These are phyloP conservation scores for Fusarium fujikuroi DNA, from an alignment of 2,329 filamentous ascomycete species.

Conservation along the genomic window DNA sequence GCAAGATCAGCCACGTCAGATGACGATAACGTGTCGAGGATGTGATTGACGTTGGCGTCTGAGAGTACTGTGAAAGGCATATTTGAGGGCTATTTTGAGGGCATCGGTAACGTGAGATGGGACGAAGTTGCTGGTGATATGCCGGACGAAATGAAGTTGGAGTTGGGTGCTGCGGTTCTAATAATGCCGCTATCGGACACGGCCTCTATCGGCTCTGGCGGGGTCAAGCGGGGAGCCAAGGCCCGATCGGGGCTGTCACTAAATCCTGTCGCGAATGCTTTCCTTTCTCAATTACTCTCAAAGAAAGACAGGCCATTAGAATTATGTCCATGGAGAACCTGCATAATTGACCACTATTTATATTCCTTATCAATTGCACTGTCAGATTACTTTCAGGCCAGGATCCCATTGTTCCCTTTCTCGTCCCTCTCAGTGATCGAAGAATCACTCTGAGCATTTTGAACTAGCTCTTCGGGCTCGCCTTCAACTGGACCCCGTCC, in stretches of 20 bases:
- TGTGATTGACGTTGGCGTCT: conserved; percentile 37
- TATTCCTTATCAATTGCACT: fast-evolving
- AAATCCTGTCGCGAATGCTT: neutral
- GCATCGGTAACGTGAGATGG: too few relatives aligned
- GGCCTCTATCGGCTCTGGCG: neutral
- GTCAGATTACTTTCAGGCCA: neutral
- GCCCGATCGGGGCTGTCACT: neutral
- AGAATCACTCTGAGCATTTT: neutral
- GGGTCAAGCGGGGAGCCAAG: neutral
- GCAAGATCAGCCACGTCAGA: conserved; percentile 32
- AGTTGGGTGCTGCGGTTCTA: too few relatives aligned
- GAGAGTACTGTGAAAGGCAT: conserved; percentile 44
- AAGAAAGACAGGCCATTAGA: neutral
- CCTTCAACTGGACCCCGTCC: neutral
- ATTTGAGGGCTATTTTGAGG: neutral
- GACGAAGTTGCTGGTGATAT: neutral
- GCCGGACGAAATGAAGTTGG: neutral
- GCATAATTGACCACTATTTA: neutral
- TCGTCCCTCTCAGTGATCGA: neutral
- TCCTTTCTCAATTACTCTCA: neutral
- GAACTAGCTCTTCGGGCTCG: neutral
- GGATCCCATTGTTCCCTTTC: neutral
- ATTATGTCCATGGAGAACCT: too few relatives aligned
- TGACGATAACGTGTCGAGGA: conserved; percentile 28
- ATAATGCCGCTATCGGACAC: neutral